Evolutionary conservation across 2,329 filamentous ascomycete genomes (phyloP), one percentile per base, ranked within the genome.

Genomic region (Fusarium nodosum): DNA sequence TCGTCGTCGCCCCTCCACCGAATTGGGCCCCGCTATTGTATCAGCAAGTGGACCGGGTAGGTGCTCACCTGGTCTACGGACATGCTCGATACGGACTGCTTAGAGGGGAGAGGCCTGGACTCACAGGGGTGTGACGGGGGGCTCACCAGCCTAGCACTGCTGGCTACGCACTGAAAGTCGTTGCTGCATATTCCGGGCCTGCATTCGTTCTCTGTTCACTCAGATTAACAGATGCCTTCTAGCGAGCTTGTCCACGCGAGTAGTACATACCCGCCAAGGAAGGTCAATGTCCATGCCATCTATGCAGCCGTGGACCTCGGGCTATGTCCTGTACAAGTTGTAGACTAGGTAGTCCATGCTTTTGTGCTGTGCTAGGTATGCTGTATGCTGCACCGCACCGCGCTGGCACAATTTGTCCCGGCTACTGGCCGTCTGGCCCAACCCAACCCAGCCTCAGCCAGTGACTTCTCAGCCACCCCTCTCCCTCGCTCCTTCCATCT

Each of bases 401-500:
- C 48, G 74, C 65, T 77, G 75, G 72, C 74, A 76, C 60, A 67
- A 75, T 61, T 72, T 72, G 71, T 26, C 31, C 46, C 20, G 31
- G 22, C 30, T 34, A 7, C 46, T 50, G 46, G 31, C 30, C 46
- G 31, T 50, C 46, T 16, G 13, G 46, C 51, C 22, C 31, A 56
- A 38, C 51, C 22, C 31, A 56, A 38, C 44, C 71, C 72, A 73
- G 74, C 71, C 71, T 73, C 67, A 72, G 64, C 67, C 68, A 69
- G 71, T 66, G 56, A 69, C 66, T 66, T 64, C 65, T 75, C 74
- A 77, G 72, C 74, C 74, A 77, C 76, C 75, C 74, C 73, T 73
- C 75, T 60, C 56, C 56, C 59, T 62, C 56, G 41, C 46, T 62
- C 56, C 56, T 55, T 26, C 59, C 54, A 59, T 71, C 68, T 64